Conservation (phyloP, 345 rosid species). For the Moringa oleifera region DNA sequence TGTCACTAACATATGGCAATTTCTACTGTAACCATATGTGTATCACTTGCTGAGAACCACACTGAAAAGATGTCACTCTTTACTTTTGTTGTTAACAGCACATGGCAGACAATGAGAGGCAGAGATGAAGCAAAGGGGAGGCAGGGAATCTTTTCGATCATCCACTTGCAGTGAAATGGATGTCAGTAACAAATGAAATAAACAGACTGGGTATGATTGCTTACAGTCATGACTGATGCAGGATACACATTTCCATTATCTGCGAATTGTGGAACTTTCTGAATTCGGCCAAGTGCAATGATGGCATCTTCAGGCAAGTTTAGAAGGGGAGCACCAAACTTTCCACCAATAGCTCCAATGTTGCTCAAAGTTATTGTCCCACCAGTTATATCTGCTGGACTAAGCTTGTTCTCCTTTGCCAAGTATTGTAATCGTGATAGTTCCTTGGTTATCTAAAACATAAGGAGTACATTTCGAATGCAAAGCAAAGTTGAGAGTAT, state of each 20-base stretch:
- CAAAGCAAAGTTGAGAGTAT: neutral
- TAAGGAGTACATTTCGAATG: neutral
- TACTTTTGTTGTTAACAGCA: neutral
- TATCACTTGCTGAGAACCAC: too few species aligned
- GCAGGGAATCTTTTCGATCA: too few species aligned
- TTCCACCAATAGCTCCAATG: constrained; percentile 91
- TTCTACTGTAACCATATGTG: neutral
- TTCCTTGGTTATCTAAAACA: constrained; percentile 67
- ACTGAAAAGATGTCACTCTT: neutral
- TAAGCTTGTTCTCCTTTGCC: constrained; percentile 67
- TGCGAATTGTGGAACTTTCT: constrained; percentile 59
- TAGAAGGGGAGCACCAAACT: constrained; percentile 78
- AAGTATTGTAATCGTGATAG: constrained; percentile 64
- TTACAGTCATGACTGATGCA: constrained; percentile 71
- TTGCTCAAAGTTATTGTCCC: constrained; percentile 92
- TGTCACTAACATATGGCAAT: constrained; percentile 1
- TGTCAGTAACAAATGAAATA: neutral
- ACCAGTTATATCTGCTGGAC: constrained; percentile 63
- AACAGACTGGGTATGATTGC: neutral
- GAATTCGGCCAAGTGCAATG: constrained; percentile 84
- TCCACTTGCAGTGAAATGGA: too few species aligned
- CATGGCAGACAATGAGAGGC: neutral
- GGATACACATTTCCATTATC: constrained; percentile 65
- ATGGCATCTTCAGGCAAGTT: constrained; percentile 93
- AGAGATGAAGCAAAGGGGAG: neutral